These are phyloP conservation scores for Prinsepia uniflora DNA, from an alignment of 306 rosid genomes.

Conservation along the genomic window DNA sequence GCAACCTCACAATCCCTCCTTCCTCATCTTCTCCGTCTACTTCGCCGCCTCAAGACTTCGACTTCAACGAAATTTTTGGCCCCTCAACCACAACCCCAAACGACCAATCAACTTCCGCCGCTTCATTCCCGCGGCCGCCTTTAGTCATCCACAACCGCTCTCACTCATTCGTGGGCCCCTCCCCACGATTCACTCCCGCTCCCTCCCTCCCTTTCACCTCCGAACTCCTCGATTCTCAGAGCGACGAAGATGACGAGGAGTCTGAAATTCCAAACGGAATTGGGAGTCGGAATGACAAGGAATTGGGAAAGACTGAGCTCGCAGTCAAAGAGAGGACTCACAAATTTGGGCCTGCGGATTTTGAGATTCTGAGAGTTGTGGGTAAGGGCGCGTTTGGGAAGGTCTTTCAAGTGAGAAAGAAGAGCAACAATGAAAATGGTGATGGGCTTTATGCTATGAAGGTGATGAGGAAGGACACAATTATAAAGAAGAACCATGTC, in stretches of 20 bases:
- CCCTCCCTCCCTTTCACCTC: slow-evolving; percentile 35
- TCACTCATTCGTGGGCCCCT: slow-evolving; percentile 96
- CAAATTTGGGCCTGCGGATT: slow-evolving; percentile 71
- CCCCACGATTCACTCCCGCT: slow-evolving; percentile 56
- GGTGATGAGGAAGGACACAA: slow-evolving; percentile 86
- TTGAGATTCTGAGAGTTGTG: slow-evolving; percentile 71
- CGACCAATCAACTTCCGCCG: slow-evolving; percentile 25
- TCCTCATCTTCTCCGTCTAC: slow-evolving; percentile 39
- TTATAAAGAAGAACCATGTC: slow-evolving; percentile 83
- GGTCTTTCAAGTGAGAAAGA: slow-evolving; percentile 73
- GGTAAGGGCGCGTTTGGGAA: slow-evolving; percentile 91
- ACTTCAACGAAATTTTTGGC: slow-evolving; percentile 43
- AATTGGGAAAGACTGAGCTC: slow-evolving; percentile 1
- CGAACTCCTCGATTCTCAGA: slow-evolving; percentile 40
- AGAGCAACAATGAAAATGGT: slow-evolving; percentile 14
- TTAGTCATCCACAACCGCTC: slow-evolving; percentile 66
- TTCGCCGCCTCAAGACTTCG: slow-evolving; percentile 36
- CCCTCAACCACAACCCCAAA: slow-evolving; percentile 31
- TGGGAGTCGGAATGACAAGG: slow-evolving; percentile 7
- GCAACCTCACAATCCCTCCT: slow-evolving; percentile 58
- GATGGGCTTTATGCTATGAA: slow-evolving; percentile 89
- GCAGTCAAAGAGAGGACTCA: slow-evolving; percentile 19
- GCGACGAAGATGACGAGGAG: slow-evolving; percentile 36
- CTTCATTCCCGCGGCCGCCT: slow-evolving; percentile 29
- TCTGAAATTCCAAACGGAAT: slow-evolving; percentile 2